Evolutionary conservation across 176 grass and related monocot genomes (phyloP).

Genomic region (bread wheat (Triticum aestivum)): DNA sequence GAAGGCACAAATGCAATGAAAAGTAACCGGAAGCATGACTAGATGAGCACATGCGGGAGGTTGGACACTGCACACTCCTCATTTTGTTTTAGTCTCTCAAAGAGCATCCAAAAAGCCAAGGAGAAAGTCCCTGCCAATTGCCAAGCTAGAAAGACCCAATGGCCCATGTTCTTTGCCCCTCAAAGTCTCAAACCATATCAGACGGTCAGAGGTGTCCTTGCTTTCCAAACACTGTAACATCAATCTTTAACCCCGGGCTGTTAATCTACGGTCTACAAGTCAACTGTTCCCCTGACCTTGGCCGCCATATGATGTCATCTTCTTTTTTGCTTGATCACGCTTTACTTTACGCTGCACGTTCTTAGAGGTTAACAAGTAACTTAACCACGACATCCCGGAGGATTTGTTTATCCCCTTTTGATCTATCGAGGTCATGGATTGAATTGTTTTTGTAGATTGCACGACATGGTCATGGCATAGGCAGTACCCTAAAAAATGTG

Average conservation of each 20-base stretch:
- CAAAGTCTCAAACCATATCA: constrained; percentile 28
- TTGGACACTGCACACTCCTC: constrained; percentile 16
- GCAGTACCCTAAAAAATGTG: neutral
- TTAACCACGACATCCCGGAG: neutral
- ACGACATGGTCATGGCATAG: neutral
- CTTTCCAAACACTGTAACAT: constrained; percentile 51
- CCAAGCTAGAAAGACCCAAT: constrained; percentile 36
- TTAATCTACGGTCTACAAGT: constrained; percentile 34
- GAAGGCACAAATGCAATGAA: neutral
- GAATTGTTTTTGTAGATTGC: neutral
- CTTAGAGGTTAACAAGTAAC: constrained; percentile 1
- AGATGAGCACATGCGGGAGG: neutral
- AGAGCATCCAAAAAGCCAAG: constrained; percentile 48
- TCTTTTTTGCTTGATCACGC: constrained; percentile 23
- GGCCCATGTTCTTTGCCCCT: constrained; percentile 33
- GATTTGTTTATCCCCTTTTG: constrained; percentile 10
- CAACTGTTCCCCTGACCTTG: constrained; percentile 39
- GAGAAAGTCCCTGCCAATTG: constrained; percentile 13
- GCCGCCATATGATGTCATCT: constrained; percentile 56
- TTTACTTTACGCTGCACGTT: constrained; percentile 29
- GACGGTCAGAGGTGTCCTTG: constrained; percentile 40
- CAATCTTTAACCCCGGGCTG: neutral
- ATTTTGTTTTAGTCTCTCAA: constrained; percentile 39
- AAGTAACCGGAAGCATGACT: constrained; percentile 6
- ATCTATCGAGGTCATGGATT: neutral